Evolutionary conservation across 371 early-diverging fungal genomes (phyloP), one percentile per base, ranked within the genome.

Genomic region (Apophysomyces ossiformis): DNA sequence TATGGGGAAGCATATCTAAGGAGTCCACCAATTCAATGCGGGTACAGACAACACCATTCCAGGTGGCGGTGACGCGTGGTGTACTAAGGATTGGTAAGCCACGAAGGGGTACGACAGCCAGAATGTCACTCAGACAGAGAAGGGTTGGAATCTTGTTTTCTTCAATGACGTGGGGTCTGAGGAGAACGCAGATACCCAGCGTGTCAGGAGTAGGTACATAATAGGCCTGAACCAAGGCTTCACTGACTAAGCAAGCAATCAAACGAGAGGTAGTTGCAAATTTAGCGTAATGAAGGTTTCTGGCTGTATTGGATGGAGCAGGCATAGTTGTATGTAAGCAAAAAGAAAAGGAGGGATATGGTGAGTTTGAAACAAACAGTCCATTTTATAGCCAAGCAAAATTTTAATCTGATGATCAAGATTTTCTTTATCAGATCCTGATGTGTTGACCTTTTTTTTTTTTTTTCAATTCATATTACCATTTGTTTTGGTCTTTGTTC

Each of bases 261-360:
- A 90, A 69, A 36, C 91, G 84, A 8, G 89, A 88, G 12, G 78
- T 73, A 1, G 88, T 87, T 61, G 90, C 89, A 65, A 78, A 80
- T 38, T 70, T 78, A 58, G 82, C 76, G 67, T 70, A 82, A 47
- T 75, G 78, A 57, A 69, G 38, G 16, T 79, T 80, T 35, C 70
- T 70, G n/a, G 60, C 64, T 5, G 60, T 50, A 15, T 66, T 45
- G 37, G 59, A 65, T 13, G 67, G 61, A 46, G 61, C 69, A 58
- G 73, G 73, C 73, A 72, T 72, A n/a, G 11, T 39, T 35, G 43
- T 16, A 26, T 7, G 37, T 44, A 7, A 56, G 44, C 43, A 60
- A 41, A 56, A 59, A 63, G 21, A 57, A 61, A 58, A 66, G 16
- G 45, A 11, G 41, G 9, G 18, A 47, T 47, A 7, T 1, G 18